Evolutionary conservation across 352 stramenopile species (phyloP).

Genomic region (Halophytophthora polymorphica): DNA sequence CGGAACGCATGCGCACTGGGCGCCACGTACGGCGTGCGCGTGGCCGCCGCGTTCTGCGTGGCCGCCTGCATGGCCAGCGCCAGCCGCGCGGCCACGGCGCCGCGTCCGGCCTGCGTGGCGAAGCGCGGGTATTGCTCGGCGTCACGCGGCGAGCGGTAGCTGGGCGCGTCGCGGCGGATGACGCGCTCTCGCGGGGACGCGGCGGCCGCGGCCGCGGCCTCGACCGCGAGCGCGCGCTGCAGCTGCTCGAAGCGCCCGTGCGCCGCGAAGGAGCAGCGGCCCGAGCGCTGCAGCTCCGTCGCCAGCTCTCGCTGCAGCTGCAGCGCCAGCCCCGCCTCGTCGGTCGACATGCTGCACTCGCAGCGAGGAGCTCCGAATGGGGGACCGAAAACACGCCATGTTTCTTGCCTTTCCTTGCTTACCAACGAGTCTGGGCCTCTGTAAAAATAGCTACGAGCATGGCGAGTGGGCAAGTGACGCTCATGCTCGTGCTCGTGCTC

Average conservation of each 20-base stretch:
- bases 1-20: slow-evolving; percentile 49
- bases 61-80: slow-evolving; percentile 31
- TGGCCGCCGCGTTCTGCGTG: slow-evolving; percentile 36
- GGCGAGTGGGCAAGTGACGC: too few relatives aligned
- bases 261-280: slow-evolving; percentile 43
- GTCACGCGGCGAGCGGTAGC: slow-evolving; percentile 23
- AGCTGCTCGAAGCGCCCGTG: slow-evolving; percentile 30
- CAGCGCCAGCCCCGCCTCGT: slow-evolving; percentile 6
- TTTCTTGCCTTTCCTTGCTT: background rate
- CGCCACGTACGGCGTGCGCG: slow-evolving; percentile 39
- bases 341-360: background rate
- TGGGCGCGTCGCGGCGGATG: slow-evolving; percentile 19
- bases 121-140: slow-evolving; percentile 24
- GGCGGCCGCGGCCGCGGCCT: slow-evolving; percentile 5
- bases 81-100: slow-evolving; percentile 29
- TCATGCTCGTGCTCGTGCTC: too few relatives aligned
- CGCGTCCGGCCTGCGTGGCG: slow-evolving; percentile 21
- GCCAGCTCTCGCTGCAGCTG: slow-evolving; percentile 14
- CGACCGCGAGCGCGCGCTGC: slow-evolving; percentile 18
- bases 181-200: slow-evolving; percentile 13
- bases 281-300: slow-evolving; percentile 18
- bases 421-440: background rate
- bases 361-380: too few relatives aligned
- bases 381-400: too few relatives aligned
- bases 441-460: background rate